Conservation (phyloP, 306 rosid genomes). For the Fragaria ananassa region DNA sequence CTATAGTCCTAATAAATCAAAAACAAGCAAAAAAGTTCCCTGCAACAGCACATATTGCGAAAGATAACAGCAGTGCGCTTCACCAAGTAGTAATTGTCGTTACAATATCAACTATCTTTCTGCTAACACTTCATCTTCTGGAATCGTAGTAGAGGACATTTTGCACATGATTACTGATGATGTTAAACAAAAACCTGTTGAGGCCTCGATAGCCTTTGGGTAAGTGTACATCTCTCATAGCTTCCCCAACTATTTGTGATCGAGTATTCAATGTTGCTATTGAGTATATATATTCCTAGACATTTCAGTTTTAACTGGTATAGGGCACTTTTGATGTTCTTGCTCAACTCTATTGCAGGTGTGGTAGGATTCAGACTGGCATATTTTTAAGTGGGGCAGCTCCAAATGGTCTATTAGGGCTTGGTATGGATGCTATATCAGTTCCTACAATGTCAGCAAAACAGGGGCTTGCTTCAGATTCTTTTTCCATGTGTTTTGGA, state of each 20-base stretch:
- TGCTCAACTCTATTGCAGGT: constrained; percentile 46
- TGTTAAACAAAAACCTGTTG: constrained; percentile 24
- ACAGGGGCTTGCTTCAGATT: constrained; percentile 53
- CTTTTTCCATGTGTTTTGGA: constrained; percentile 94
- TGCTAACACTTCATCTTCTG: constrained; percentile 59
- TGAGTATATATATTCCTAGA: not conserved
- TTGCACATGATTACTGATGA: constrained; percentile 67
- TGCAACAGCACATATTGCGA: constrained; percentile 68
- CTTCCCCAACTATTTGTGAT: not conserved
- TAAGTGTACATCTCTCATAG: constrained; percentile 30
- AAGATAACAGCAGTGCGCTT: constrained; percentile 42
- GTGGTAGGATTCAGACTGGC: constrained; percentile 83
- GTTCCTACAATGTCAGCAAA: constrained; percentile 81
- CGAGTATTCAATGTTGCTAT: not conserved
- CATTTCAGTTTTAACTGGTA: not conserved
- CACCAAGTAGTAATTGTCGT: constrained; percentile 44
- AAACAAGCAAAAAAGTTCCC: constrained; percentile 54
- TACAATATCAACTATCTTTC: constrained; percentile 59
- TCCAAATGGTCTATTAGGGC: constrained; percentile 85
- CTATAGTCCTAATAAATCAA: constrained; percentile 57
- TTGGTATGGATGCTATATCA: constrained; percentile 62
- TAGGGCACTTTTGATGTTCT: constrained; percentile 11
- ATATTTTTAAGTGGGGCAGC: constrained; percentile 63
- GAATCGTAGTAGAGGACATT: constrained; percentile 76
- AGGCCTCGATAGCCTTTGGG: constrained; percentile 70